Evolutionary conservation across 1,139 yeast genomes (phyloP), one percentile per base, ranked within the genome.

Genomic region (Hansenula anomala): DNA sequence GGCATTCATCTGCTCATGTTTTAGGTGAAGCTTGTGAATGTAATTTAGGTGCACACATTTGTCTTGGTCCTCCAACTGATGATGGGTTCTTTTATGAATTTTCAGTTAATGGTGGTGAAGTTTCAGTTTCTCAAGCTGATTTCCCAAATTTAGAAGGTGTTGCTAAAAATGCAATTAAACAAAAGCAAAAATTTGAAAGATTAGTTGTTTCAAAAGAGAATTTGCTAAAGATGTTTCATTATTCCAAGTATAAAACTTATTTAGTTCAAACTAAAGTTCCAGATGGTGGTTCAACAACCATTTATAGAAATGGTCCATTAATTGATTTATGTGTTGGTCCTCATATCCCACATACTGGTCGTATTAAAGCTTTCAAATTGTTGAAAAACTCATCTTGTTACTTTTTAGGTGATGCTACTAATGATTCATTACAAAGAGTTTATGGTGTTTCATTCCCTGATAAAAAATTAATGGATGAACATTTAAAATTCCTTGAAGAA

Each of bases 391-490:
- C 97, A 20, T 83, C 97, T 3, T 89, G 97, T 37, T 94, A 94
- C 69, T 94, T 94, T 74, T 71, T 89, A 59, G 99, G 97, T 65
- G 97, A 92, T 56, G 69, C 96, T 40, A 72, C 72, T 52, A 92
- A 94, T 60, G 98, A 94, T 61, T 89, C 97, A 14, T 75, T 94
- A 63, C 99, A 94, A 70, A 87, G 99, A 73, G 79, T 94, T 42
- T 94, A 94, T 61, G 99, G 99, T 77, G 83, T 92, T 49, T 87
- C 97, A 17, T 94, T 94, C 89, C 99, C 99, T 46, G 98, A 92
- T 64, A 92, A 94, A 74, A 89, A 90, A 67, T 77, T 80, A 56
- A 86, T 94, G 96, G 94, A 88, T 55, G 97, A 87, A 55, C 96
- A 94, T 62, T 67, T 92, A 68, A 87, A 89, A 63, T 94, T 92